Conservation (phyloP, 2,329 filamentous ascomycete species). For the Hypoxylon sp. region DNA sequence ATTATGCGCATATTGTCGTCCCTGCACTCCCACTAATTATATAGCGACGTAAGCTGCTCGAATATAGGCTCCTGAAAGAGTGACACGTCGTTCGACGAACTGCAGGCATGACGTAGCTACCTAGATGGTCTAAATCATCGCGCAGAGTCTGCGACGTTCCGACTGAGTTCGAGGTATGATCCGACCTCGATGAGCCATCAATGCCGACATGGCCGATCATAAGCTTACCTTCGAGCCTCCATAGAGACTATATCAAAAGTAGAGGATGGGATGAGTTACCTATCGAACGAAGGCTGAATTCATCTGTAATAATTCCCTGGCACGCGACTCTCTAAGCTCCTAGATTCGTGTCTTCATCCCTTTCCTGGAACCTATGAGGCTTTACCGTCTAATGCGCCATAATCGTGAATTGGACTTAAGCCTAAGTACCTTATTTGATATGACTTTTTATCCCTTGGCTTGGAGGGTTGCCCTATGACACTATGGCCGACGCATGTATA, state of each 20-base stretch:
- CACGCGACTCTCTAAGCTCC: not conserved
- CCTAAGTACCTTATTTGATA: not conserved
- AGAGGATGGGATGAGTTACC: not conserved
- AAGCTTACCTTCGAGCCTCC: not conserved
- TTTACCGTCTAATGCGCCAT: no score
- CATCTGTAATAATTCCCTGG: not conserved
- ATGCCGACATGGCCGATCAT: not conserved
- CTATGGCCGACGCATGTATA: no score
- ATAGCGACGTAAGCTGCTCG: slow-evolving; percentile 2
- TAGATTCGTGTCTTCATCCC: not conserved
- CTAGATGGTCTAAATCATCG: not conserved
- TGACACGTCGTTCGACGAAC: not conserved
- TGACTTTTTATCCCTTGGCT: no score
- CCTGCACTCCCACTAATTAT: not conserved
- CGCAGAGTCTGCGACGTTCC: not conserved
- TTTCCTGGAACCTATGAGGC: not conserved
- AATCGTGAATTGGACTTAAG: not conserved
- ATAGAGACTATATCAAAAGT: not conserved
- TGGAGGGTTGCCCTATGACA: no score
- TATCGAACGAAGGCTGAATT: not conserved
- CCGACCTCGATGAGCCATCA: not conserved
- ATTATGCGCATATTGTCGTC: not conserved
- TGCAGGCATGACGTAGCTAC: not conserved
- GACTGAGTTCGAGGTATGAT: not conserved
- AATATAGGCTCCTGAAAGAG: slow-evolving; percentile 6